Percentiles rank a stretch among this genome's conserved stretches.
Conservation (phyloP, 805 yeast species). For the Nakazawaea wickerhamii region DNA sequence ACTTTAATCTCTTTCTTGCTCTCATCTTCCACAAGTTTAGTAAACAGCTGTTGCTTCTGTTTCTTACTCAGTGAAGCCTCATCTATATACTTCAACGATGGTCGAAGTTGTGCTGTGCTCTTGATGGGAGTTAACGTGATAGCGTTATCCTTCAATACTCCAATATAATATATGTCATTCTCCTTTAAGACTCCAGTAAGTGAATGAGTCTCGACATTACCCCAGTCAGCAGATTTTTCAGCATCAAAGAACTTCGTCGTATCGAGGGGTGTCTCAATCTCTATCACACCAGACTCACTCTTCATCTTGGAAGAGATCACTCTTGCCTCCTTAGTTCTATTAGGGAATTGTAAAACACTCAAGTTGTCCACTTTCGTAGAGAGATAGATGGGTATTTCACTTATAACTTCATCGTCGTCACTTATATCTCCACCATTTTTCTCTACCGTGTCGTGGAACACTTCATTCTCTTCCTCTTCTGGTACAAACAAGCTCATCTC, state of each 20-base stretch:
- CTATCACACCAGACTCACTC: slow-evolving; percentile 56
- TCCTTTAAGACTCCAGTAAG: slow-evolving; percentile 64
- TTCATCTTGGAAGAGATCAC: slow-evolving; percentile 50
- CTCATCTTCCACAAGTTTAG: slow-evolving; percentile 13
- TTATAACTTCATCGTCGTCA: slow-evolving; percentile 55
- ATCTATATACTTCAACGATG: slow-evolving; percentile 77
- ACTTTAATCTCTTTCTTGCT: slow-evolving; percentile 45
- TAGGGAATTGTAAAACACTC: slow-evolving; percentile 56
- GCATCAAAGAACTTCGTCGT: slow-evolving; percentile 63
- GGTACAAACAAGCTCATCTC: slow-evolving; percentile 27
- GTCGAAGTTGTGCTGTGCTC: slow-evolving; percentile 71
- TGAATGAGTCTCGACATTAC: slow-evolving; percentile 51
- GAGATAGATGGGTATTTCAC: slow-evolving; percentile 54
- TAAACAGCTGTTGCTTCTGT: slow-evolving; percentile 20
- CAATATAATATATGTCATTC: slow-evolving; percentile 48
- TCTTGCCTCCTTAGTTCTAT: slow-evolving; percentile 40
- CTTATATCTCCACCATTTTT: slow-evolving; percentile 17
- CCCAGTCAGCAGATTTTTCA: slow-evolving; percentile 61
- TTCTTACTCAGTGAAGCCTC: slow-evolving; percentile 37
- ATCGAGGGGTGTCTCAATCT: slow-evolving; percentile 72
- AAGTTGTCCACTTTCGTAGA: slow-evolving; percentile 23
- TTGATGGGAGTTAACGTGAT: slow-evolving; percentile 62
- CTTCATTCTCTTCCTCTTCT: slow-evolving; percentile 30
- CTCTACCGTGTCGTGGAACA: slow-evolving; percentile 10
- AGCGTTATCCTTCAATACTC: slow-evolving; percentile 32